Evolutionary conservation across 2,329 filamentous ascomycete genomes (phyloP), one percentile per base, ranked within the genome.

Genomic region (Ascochyta pisi): DNA sequence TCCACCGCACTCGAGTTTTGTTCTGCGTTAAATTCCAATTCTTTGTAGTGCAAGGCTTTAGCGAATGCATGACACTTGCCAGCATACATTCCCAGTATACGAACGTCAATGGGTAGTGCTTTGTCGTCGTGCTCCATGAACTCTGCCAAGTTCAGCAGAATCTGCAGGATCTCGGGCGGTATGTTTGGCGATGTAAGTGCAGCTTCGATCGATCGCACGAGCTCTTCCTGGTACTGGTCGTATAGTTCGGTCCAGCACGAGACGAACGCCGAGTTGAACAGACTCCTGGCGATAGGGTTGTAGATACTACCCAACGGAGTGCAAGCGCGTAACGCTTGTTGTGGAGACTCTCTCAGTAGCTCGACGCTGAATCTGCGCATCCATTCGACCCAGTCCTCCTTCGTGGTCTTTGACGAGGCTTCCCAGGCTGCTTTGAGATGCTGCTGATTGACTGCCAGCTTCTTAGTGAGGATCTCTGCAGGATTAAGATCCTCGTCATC

Each of bases 81-180:
- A 44, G 95, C 95, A 74, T 98, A 96, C 71, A 94, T 90, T 29
- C 96, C 96, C 10, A 99, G 84, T 9, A 95, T 92, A 44, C 95
- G 84, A 62, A 99, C 97, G 71, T 99, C 96, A 60, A 99, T 99
- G 1, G 95, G 95, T 48, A 99, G 81, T 13, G 96, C 94, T 76
- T 99, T 99, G 75, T 99, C 95, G 67, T 99, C 96, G 70, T 99
- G 95, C 73, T 99, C 95, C 95, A 99, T 99, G 75, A 99, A 99
- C 73, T 99, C 95, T 22, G 95, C 95, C 46, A 99, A 83, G 70
- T 99, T 99, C 44, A 99, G 86, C 26, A 99, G 82, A 45, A 97
- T 89, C 58, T 96, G 94, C 8, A 99, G 82, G 63, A 99, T 89
- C 75, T 99, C 96, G 0, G 96, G 95, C 0, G 95, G 94, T 12